A percentile compares a stretch with the other conserved stretches of the same genome.
phyloP scores from a whole-genome alignment of 2,329 filamentous ascomycete genomes.

The Alternaria sp. region DNA sequence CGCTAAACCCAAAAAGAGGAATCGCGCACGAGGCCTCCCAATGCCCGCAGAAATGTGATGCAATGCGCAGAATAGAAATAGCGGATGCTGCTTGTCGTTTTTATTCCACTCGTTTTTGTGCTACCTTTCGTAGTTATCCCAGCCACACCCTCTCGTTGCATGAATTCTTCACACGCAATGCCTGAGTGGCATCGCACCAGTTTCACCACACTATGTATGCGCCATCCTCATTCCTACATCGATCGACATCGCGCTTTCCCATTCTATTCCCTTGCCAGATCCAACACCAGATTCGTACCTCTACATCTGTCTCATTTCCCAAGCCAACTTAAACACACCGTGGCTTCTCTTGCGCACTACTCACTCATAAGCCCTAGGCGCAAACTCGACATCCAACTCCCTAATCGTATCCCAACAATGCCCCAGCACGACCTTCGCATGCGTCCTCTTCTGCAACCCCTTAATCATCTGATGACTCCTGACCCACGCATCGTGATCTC shows the following conservation, averaged over 20 bases:
- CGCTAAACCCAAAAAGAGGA: slow-evolving; percentile 7
- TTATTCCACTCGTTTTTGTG: background rate
- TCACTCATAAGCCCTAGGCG: slow-evolving; percentile 33
- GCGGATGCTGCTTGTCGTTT: background rate
- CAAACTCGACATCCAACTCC: slow-evolving; percentile 31
- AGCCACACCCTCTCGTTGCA: background rate
- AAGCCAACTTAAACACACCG: background rate
- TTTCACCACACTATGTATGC: background rate
- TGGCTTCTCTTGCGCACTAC: background rate
- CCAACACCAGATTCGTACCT: background rate
- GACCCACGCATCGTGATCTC: slow-evolving; percentile 47
- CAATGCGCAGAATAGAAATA: background rate
- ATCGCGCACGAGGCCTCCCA: background rate
- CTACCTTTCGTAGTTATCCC: background rate
- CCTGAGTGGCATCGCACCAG: background rate
- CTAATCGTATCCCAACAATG: slow-evolving; percentile 39
- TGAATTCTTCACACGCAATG: background rate
- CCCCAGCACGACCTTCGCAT: slow-evolving; percentile 35
- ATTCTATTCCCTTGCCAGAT: background rate
- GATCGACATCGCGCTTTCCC: background rate
- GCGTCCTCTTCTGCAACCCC: slow-evolving; percentile 33
- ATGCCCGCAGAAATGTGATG: background rate
- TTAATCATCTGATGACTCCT: slow-evolving; percentile 40
- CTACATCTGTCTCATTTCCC: background rate
- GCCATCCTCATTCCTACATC: background rate